phyloP scores from a whole-genome alignment of 345 rosid species.

The Carallia brachiata region DNA sequence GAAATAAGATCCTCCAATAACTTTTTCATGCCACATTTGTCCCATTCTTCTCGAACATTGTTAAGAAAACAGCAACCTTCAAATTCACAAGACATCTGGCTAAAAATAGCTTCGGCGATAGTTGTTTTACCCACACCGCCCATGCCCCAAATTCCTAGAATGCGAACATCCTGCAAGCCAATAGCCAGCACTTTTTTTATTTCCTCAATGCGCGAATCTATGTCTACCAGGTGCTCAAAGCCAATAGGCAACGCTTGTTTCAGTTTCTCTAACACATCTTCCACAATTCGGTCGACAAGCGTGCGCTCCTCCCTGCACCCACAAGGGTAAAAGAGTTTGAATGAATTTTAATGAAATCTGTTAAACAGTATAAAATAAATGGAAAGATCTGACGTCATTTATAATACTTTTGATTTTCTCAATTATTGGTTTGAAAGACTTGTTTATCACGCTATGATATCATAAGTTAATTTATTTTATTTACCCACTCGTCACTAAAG shows the following conservation, averaged over 20 bases:
- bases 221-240: neutral
- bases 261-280: neutral
- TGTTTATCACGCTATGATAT: too few species aligned
- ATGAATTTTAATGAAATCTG: neutral
- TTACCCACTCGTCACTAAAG: too few species aligned
- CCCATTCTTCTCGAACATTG: neutral
- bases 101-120: neutral
- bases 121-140: neutral
- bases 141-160: constrained; percentile 1
- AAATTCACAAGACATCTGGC: neutral
- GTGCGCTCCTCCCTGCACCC: neutral
- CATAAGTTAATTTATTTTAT: too few species aligned
- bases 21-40: neutral
- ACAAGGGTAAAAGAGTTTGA: neutral
- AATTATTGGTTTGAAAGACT: too few species aligned
- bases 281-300: neutral
- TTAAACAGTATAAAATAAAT: neutral
- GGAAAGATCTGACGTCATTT: too few species aligned
- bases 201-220: neutral
- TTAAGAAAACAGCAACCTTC: neutral
- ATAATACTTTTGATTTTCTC: too few species aligned
- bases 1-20: neutral
- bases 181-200: neutral
- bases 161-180: neutral
- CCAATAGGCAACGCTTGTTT: neutral